A percentile compares a stretch with the other conserved stretches of the same genome.
Conservation (phyloP, 2,329 filamentous ascomycete genomes). For the Sphaerulina populicola region DNA sequence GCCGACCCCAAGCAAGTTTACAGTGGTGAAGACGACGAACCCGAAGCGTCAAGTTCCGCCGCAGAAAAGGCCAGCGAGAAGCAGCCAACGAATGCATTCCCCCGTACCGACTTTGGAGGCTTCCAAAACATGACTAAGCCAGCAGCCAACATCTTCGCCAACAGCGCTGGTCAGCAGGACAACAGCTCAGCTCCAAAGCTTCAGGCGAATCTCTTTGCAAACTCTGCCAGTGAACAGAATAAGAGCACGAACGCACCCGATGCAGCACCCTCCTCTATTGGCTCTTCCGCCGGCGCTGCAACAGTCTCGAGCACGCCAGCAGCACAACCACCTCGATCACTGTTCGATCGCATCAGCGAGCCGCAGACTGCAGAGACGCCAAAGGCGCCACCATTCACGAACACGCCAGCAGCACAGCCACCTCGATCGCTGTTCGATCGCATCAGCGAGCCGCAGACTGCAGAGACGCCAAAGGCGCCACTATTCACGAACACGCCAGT, state of each 20-base stretch:
- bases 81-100: constrained; percentile 2
- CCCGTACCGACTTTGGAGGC: constrained; percentile 7
- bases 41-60: constrained; percentile 5
- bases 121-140: constrained; percentile 4
- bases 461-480: constrained; percentile 12
- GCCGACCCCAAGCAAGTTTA: constrained; percentile 17
- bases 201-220: constrained; percentile 5
- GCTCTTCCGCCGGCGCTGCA: constrained; percentile 4
- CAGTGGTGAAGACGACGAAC: constrained; percentile 12
- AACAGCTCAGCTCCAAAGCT: background rate
- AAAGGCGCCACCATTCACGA: constrained; percentile 7
- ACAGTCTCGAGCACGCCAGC: constrained; percentile 10
- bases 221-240: constrained; percentile 18
- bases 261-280: constrained; percentile 13
- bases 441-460: constrained; percentile 9
- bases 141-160: constrained; percentile 8
- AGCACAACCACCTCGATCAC: constrained; percentile 13
- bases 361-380: constrained; percentile 11
- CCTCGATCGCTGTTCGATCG: constrained; percentile 18
- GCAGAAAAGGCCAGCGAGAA: constrained; percentile 5
- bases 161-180: constrained; percentile 18
- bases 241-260: constrained; percentile 25
- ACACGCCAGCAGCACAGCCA: constrained; percentile 11
- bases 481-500: constrained; percentile 10
- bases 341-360: constrained; percentile 17